Conservation (phyloP, 2,329 filamentous ascomycete species). For the Byssoonygena ceratinophila region DNA sequence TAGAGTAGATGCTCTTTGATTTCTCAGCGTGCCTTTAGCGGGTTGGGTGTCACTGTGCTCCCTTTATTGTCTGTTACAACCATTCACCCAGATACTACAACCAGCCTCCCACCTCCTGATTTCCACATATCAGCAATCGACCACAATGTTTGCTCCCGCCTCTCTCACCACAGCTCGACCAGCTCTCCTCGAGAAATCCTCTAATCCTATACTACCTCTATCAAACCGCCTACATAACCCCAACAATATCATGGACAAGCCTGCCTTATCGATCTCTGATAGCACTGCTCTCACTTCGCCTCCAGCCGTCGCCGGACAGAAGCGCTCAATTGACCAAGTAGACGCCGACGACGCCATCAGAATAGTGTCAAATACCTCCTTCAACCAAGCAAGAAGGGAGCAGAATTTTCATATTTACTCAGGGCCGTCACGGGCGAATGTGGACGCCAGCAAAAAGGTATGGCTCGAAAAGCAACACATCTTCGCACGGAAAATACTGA, state of each 20-base stretch:
- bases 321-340: slow-evolving; percentile 33
- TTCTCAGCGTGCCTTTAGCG: not conserved
- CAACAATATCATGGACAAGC: not conserved
- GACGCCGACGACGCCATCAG: slow-evolving; percentile 19
- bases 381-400: slow-evolving; percentile 16
- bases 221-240: slow-evolving; percentile 15
- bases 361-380: slow-evolving; percentile 19
- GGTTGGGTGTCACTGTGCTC: not conserved
- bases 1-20: not conserved
- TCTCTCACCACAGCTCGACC: slow-evolving; percentile 31
- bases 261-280: not conserved
- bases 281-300: slow-evolving; percentile 18
- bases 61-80: not conserved
- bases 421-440: slow-evolving; percentile 17
- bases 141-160: slow-evolving; percentile 19
- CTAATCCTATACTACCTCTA: slow-evolving; percentile 34
- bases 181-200: slow-evolving; percentile 33
- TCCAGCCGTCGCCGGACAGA: slow-evolving; percentile 31
- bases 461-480: slow-evolving; percentile 1
- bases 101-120: not conserved
- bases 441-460: slow-evolving; percentile 18
- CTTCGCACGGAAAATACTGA: not conserved
- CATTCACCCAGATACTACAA: slow-evolving; percentile 4
- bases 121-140: not conserved
- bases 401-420: slow-evolving; percentile 20